phyloP scores from a whole-genome alignment of 2,329 filamentous ascomycete genomes.

The Aphanocladium album region DNA sequence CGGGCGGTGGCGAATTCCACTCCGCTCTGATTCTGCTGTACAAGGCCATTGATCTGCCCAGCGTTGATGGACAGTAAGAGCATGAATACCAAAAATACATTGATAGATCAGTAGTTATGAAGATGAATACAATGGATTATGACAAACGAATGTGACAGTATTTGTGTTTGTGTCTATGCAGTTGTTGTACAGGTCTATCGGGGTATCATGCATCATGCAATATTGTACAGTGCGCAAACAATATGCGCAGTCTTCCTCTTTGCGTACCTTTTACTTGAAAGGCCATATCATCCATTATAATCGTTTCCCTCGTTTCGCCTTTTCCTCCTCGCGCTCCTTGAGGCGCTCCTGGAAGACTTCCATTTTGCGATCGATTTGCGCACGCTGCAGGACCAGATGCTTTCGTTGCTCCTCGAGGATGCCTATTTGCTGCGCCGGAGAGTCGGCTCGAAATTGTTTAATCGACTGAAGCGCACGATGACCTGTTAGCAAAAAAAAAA shows the following conservation, averaged over 20 bases:
- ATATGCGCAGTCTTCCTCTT: too few species aligned
- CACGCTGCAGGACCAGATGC: conserved; percentile 33
- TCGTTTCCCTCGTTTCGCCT: background rate
- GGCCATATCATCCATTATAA: too few species aligned
- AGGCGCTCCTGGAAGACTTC: conserved; percentile 35
- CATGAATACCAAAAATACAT: background rate
- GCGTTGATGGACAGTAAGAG: conserved; percentile 41
- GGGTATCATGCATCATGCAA: conserved; percentile 14
- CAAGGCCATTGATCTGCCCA: conserved; percentile 64
- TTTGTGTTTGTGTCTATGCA: conserved; percentile 3
- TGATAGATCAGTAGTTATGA: conserved; percentile 11
- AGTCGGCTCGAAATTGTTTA: conserved; percentile 33
- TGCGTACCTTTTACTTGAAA: too few species aligned
- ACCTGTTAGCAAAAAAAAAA: too few species aligned
- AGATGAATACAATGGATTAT: conserved; percentile 16
- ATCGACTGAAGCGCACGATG: too few species aligned
- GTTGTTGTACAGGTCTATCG: conserved; percentile 17
- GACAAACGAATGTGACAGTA: background rate
- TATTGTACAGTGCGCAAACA: background rate
- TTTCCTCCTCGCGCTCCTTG: conserved; percentile 28
- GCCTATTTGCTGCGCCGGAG: conserved; percentile 40
- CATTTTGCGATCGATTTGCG: conserved; percentile 38
- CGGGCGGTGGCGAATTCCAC: conserved; percentile 84
- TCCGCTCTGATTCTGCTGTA: conserved; percentile 79
- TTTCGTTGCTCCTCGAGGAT: conserved; percentile 39